A percentile compares a stretch with the other conserved stretches of the same genome.
These are phyloP conservation scores for Clitoria ternatea DNA, from an alignment of 306 rosid genomes.

Conservation along the genomic window DNA sequence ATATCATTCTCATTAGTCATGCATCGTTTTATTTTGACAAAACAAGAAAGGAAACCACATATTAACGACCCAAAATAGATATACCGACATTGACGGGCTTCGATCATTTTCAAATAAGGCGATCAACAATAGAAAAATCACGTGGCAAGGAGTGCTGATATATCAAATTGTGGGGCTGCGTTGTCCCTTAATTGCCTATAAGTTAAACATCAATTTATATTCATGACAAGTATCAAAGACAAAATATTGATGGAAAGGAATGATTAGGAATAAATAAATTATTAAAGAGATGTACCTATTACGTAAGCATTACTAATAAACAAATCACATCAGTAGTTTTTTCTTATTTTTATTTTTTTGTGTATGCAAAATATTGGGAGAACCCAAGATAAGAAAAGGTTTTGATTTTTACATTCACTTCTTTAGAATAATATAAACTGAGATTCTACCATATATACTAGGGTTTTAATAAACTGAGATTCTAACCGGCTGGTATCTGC, in stretches of 20 bases:
- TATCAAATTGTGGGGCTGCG: constrained; percentile 39
- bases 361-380: too few relatives aligned
- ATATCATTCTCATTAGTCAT: constrained; percentile 13
- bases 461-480: too few relatives aligned
- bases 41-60: constrained; percentile 22
- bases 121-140: constrained; percentile 27
- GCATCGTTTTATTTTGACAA: not conserved
- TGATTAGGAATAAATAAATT: constrained; percentile 8
- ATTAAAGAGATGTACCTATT: not conserved
- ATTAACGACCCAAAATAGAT: constrained; percentile 28
- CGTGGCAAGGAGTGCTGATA: constrained; percentile 23
- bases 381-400: too few relatives aligned
- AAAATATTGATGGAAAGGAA: constrained; percentile 11
- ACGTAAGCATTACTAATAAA: not conserved
- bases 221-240: constrained; percentile 1
- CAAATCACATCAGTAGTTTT: not conserved
- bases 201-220: constrained; percentile 14
- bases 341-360: too few relatives aligned
- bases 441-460: too few relatives aligned
- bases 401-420: too few relatives aligned
- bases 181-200: constrained; percentile 30
- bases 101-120: constrained; percentile 23
- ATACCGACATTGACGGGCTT: constrained; percentile 34
- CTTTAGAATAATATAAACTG: too few relatives aligned
- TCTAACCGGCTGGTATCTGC: too few relatives aligned